phyloP scores from a whole-genome alignment of 129 eudicot genomes.

The Scalesia atractyloides region DNA sequence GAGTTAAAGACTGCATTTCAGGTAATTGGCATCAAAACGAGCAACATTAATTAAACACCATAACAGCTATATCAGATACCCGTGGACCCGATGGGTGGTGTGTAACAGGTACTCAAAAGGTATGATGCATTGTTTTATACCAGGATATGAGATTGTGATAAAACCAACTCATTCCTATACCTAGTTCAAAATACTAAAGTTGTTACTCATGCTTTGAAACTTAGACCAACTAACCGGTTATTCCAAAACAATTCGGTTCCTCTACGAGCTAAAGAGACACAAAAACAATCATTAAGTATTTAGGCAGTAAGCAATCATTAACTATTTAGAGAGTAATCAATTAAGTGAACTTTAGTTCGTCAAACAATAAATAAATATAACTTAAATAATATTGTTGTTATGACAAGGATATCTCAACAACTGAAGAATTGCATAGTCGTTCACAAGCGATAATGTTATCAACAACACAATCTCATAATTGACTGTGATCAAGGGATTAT shows the following conservation, averaged over 20 bases:
- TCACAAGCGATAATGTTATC: not conserved
- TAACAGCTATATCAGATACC: too few relatives aligned
- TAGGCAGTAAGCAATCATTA: not conserved
- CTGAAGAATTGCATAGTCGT: not conserved
- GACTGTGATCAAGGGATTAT: constrained; percentile 4
- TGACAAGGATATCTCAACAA: constrained; percentile 9
- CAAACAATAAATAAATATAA: constrained; percentile 11
- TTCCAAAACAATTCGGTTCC: not conserved
- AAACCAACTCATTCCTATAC: too few relatives aligned
- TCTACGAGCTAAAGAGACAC: not conserved
- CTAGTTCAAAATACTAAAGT: not conserved
- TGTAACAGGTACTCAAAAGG: too few relatives aligned
- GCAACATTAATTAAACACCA: too few relatives aligned
- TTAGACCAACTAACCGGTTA: not conserved
- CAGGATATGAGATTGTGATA: too few relatives aligned
- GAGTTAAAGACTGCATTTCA: too few relatives aligned
- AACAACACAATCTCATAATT: constrained; percentile 14
- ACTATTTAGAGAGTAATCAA: not conserved
- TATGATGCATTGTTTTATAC: too few relatives aligned
- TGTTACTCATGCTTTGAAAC: not conserved
- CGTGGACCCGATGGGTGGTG: too few relatives aligned
- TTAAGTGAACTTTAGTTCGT: constrained; percentile 10
- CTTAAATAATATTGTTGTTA: not conserved
- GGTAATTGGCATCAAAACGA: too few relatives aligned
- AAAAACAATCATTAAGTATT: not conserved